Conservation (phyloP, 306 rosid genomes). For the Begonia masoniana region DNA sequence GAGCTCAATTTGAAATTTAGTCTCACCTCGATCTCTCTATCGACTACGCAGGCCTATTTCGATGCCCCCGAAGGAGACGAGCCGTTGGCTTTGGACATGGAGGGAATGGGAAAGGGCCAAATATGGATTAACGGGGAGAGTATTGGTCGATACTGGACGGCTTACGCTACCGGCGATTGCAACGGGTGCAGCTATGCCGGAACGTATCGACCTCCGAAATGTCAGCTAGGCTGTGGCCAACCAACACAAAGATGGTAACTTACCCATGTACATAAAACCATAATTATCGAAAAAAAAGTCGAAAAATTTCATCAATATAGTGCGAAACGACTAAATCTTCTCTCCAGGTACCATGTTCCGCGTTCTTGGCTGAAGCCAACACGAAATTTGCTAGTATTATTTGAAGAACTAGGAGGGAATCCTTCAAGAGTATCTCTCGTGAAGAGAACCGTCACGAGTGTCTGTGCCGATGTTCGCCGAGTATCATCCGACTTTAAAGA, state of each 20-base stretch:
- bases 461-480: slow-evolving; percentile 87
- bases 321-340: slow-evolving; percentile 3
- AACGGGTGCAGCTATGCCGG: slow-evolving; percentile 61
- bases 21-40: slow-evolving; percentile 3
- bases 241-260: slow-evolving; percentile 87
- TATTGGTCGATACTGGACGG: slow-evolving; percentile 97
- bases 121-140: slow-evolving; percentile 93
- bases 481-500: slow-evolving; percentile 78
- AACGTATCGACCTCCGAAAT: slow-evolving; percentile 65
- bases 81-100: slow-evolving; percentile 91
- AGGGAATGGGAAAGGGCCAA: slow-evolving; percentile 98
- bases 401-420: slow-evolving; percentile 96
- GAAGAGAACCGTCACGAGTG: slow-evolving; percentile 69
- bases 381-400: slow-evolving; percentile 65
- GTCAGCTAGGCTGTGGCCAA: slow-evolving; percentile 84
- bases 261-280: neutral
- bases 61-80: slow-evolving; percentile 82
- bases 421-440: slow-evolving; percentile 69
- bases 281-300: too few species aligned
- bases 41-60: slow-evolving; percentile 47
- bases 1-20: too few species aligned
- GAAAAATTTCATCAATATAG: too few species aligned
- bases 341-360: slow-evolving; percentile 92
- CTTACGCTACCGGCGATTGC: slow-evolving; percentile 66
- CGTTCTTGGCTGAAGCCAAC: slow-evolving; percentile 88